phyloP scores from a whole-genome alignment of 2,329 filamentous ascomycete genomes.

The Hymenoscyphus occultus region DNA sequence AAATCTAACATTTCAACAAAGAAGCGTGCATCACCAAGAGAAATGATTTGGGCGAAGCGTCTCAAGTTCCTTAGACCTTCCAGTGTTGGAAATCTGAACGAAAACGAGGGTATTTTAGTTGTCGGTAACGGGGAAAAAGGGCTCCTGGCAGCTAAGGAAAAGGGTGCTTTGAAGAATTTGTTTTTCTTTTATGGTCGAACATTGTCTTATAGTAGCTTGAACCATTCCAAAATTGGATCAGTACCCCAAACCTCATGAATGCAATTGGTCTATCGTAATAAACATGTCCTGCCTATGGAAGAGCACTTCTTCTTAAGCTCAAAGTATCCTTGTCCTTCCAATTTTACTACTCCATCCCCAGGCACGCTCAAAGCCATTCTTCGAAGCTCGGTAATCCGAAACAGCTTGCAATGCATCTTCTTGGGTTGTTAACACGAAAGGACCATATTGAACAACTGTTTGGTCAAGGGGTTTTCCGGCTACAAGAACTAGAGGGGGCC shows the following conservation, averaged over 20 bases:
- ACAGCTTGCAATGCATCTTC: constrained; percentile 75
- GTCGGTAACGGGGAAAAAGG: too few relatives aligned
- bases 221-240: background rate
- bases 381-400: constrained; percentile 67
- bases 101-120: too few relatives aligned
- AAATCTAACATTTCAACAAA: too few relatives aligned
- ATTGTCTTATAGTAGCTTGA: background rate
- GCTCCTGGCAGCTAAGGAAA: too few relatives aligned
- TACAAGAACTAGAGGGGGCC: constrained; percentile 53
- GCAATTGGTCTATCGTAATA: background rate
- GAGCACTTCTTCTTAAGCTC: background rate
- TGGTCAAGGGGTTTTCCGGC: constrained; percentile 79
- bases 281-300: background rate
- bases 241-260: background rate
- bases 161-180: too few relatives aligned
- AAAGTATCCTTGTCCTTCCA: constrained; percentile 53
- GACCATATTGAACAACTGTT: constrained; percentile 78
- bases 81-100: too few relatives aligned
- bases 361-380: constrained; percentile 78
- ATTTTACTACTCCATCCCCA: constrained; percentile 82
- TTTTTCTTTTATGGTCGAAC: too few relatives aligned
- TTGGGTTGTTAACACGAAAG: constrained; percentile 73
- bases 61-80: too few relatives aligned
- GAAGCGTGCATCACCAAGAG: too few relatives aligned
- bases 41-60: too few relatives aligned